A percentile compares a stretch with the other conserved stretches of the same genome.
These are phyloP conservation scores for Agaricales sp. DNA, from an alignment of 1,284 basidiomycete genomes.

Conservation along the genomic window DNA sequence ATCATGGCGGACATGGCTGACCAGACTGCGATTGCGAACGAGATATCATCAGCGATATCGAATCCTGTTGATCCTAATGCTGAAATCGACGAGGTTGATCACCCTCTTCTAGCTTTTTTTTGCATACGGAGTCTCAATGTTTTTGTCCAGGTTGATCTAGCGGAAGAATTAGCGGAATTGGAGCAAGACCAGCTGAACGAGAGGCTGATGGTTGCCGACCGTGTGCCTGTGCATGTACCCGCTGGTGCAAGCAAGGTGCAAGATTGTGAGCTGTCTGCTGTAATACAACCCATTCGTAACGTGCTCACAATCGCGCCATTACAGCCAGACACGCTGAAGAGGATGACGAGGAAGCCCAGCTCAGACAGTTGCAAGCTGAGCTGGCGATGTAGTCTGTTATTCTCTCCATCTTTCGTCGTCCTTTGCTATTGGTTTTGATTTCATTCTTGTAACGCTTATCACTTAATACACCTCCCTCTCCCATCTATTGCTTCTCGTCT, in stretches of 20 bases:
- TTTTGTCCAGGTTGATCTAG: conserved; percentile 63
- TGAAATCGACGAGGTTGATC: conserved; percentile 67
- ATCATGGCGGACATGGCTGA: conserved; percentile 89
- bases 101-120: conserved; percentile 7
- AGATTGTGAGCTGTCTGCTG: conserved; percentile 14
- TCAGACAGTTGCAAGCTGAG: conserved; percentile 87
- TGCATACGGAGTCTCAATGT: conserved; percentile 3
- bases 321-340: conserved; percentile 68
- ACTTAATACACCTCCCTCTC: background rate
- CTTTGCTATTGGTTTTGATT: conserved; percentile 10
- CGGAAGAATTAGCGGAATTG: conserved; percentile 78
- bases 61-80: conserved; percentile 61
- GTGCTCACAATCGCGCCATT: too few relatives aligned
- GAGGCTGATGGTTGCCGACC: conserved; percentile 80
- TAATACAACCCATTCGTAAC: conserved; percentile 13
- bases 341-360: conserved; percentile 89
- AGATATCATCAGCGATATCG: conserved; percentile 93
- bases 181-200: conserved; percentile 91
- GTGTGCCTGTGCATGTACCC: conserved; percentile 84
- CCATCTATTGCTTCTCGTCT: conserved; percentile 1
- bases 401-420: conserved; percentile 14
- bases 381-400: conserved; percentile 63
- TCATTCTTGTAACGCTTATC: background rate
- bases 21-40: conserved; percentile 90
- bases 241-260: conserved; percentile 43